Percentiles rank a stretch among this genome's conserved stretches.
phyloP scores from a whole-genome alignment of 73 alveolate genomes.

The Effrenium voratum region DNA sequence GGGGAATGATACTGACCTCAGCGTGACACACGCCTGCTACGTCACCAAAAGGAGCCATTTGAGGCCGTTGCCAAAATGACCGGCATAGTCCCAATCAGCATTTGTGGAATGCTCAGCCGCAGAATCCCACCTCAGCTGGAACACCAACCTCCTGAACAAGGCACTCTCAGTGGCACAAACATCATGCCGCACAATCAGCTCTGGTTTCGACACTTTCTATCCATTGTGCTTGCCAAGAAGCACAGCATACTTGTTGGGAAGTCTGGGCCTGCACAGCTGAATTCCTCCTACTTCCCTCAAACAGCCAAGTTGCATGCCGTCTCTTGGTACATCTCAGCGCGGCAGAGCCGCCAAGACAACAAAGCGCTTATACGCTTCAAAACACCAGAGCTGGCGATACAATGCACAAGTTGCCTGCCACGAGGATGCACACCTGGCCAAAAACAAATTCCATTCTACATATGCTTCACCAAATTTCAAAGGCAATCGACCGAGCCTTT shows the following conservation, averaged over 20 bases:
- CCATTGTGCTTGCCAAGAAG: neutral
- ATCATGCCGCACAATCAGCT: neutral
- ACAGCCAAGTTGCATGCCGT: too few species aligned
- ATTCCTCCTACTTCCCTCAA: too few species aligned
- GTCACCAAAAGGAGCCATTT: neutral
- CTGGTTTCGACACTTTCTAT: neutral
- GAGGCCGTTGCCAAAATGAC: slow-evolving; percentile 37
- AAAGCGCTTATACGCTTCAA: too few species aligned
- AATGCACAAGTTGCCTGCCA: slow-evolving; percentile 85
- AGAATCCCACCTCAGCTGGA: slow-evolving; percentile 49
- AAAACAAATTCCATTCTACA: neutral
- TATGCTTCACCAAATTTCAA: neutral
- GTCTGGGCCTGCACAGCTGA: slow-evolving; percentile 85
- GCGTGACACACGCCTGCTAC: neutral
- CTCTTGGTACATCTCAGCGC: too few species aligned
- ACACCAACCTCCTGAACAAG: neutral
- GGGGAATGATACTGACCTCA: slow-evolving; percentile 93
- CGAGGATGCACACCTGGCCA: slow-evolving; percentile 86
- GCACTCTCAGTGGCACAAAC: neutral
- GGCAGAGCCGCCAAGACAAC: too few species aligned
- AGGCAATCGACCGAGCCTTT: slow-evolving; percentile 22
- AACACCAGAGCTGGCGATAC: too few species aligned
- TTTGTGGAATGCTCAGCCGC: slow-evolving; percentile 59
- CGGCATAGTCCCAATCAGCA: slow-evolving; percentile 85
- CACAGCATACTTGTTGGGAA: slow-evolving; percentile 74